Evolutionary conservation across 2,329 filamentous ascomycete genomes (phyloP), one percentile per base, ranked within the genome.

Genomic region (Penicillium sp.): DNA sequence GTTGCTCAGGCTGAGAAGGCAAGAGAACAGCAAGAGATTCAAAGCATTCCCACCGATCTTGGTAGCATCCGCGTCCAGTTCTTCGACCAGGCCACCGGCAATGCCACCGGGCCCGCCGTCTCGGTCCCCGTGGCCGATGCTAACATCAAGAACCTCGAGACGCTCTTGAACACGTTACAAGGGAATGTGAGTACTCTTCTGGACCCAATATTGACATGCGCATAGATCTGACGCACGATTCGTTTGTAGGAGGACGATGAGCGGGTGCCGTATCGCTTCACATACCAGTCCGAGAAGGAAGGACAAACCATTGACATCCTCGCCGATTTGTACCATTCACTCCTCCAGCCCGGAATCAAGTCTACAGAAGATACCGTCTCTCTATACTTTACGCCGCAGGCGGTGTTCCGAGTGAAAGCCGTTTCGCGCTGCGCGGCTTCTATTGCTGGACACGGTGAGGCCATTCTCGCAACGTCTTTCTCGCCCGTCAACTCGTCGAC

Each of bases 341-440:
- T 78, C 15, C 65, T 77, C 16, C 67, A 73, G 58, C 72, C 67
- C 26, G 72, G 71, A 0, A 49, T 75, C 25, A 76, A 74, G 53
- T 74, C 72, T 2, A 79, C 78, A 17, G 81, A 85, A 71, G 76
- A 80, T 47, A 74, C 77, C 21, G 71, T 84, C 17, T 73, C 76
- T 27, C 74, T 84, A 10, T 77, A 81, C 43, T 83, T 80, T 62
- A 79, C 80, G 25, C 91, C 93, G 0, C 91, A 98, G 65, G 88
- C 91, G 15, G 86, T 97, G 0, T 97, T 96, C 73, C 83, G 85
- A 57, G 93, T 97, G 16, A 89, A 93, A 57, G 86, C 88, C 8
- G 89, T 96, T 28, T 91, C 90, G 33, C 79, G 93, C 65, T 91
- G 93, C 70, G 86, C 90, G 5, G 86, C 90, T 45, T 83, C 83